Percentiles rank a stretch among this genome's conserved stretches.
Conservation (phyloP, 1,284 basidiomycete genomes). For the Leucoagaricus sp. region DNA sequence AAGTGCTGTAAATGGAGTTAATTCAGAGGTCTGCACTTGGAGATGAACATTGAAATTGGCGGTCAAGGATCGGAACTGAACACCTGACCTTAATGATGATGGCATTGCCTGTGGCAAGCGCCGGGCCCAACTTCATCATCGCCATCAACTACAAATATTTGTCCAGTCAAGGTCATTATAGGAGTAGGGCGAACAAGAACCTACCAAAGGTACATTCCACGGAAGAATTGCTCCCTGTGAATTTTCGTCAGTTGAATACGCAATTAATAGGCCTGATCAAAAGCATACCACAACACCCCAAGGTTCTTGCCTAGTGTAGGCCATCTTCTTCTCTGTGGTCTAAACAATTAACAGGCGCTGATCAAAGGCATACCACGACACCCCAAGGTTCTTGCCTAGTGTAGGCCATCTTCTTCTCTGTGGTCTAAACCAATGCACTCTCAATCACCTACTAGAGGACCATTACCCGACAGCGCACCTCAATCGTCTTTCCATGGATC, state of each 20-base stretch:
- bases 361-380: slow-evolving; percentile 64
- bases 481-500: slow-evolving; percentile 81
- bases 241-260: neutral
- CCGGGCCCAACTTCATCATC: slow-evolving; percentile 84
- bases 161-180: neutral
- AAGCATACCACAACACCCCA: slow-evolving; percentile 69
- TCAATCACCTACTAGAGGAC: neutral
- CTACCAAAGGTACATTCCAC: slow-evolving; percentile 45
- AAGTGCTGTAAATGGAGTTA: slow-evolving; percentile 83
- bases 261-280: neutral
- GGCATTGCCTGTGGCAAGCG: slow-evolving; percentile 83
- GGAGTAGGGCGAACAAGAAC: slow-evolving; percentile 62
- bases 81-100: slow-evolving; percentile 67
- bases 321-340: no score
- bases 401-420: slow-evolving; percentile 66
- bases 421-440: slow-evolving; percentile 45
- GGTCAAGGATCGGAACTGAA: neutral
- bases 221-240: slow-evolving; percentile 55
- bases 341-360: slow-evolving; percentile 18
- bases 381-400: slow-evolving; percentile 90
- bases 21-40: slow-evolving; percentile 82
- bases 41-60: neutral
- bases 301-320: slow-evolving; percentile 83
- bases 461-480: slow-evolving; percentile 45
- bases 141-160: slow-evolving; percentile 48